Evolutionary conservation across 768 basidiomycete species (phyloP).

Genomic region (Mycena sanguinolenta): DNA sequence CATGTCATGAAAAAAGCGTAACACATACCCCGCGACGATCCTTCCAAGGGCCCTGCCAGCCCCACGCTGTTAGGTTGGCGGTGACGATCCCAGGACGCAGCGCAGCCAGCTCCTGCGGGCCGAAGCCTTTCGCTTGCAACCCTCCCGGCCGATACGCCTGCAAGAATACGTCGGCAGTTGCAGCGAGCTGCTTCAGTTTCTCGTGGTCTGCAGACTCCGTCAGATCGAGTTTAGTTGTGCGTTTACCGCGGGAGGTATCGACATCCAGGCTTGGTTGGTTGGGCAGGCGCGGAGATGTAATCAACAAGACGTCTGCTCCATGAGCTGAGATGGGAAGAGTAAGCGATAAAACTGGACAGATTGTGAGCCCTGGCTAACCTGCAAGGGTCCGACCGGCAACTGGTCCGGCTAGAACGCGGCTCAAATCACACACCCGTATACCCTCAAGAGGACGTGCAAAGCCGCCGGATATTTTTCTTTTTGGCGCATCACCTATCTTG

Average conservation of each 20-base stretch:
- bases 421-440: conserved; percentile 70
- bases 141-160: conserved; percentile 72
- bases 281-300: conserved; percentile 70
- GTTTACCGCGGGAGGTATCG: conserved; percentile 74
- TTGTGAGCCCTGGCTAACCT: conserved; percentile 49
- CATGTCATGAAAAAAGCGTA: conserved; percentile 28
- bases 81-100: conserved; percentile 63
- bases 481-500: conserved; percentile 64
- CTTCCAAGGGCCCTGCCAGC: conserved; percentile 70
- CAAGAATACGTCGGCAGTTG: conserved; percentile 68
- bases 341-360: neutral
- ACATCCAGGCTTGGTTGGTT: conserved; percentile 63
- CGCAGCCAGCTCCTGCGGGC: conserved; percentile 52
- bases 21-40: conserved; percentile 65
- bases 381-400: conserved; percentile 69
- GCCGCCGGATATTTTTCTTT: conserved; percentile 37
- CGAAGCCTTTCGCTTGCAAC: conserved; percentile 63
- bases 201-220: conserved; percentile 45
- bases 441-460: conserved; percentile 57
- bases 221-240: conserved; percentile 72
- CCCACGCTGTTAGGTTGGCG: conserved; percentile 69
- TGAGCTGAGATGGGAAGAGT: conserved; percentile 52
- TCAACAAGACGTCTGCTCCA: conserved; percentile 68
- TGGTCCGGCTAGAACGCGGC: conserved; percentile 71
- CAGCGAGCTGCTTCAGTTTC: conserved; percentile 52